Evolutionary conservation across 2,329 filamentous ascomycete species (phyloP), one percentile per base, ranked within the genome.

Genomic region (Cryphonectria parasitica): DNA sequence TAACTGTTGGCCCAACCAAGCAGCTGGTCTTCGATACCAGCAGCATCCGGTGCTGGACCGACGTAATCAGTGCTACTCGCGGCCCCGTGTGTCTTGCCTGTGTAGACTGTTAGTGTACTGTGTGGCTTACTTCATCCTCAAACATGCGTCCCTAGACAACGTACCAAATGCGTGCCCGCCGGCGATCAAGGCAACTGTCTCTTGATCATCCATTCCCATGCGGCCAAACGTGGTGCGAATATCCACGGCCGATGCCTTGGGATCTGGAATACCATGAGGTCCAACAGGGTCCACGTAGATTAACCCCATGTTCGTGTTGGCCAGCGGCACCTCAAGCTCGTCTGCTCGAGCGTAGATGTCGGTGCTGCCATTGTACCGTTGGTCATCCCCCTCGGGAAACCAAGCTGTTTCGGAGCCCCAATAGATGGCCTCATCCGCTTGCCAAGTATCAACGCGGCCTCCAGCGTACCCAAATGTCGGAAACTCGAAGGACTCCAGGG

Each of bases 271-370:
- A 72, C 89, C 91, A 75, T 94, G 89, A 39, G 92, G 92, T 10
- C 92, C 92, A 80, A 94, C 90, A 2, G 92, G 92, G 83, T 95
- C 94, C 72, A 94, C 91, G 79, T 95, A 95, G 79, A 95, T 94
- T 76, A 95, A 82, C 77, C 92, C 92, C 89, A 92, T 92, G 81
- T 92, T 88, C 41, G 89, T 84, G 60, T 91, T 89, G 10, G 84
- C 91, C 19, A 94, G 80, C 2, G 91, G 91, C 76, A 85, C 80
- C 81, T 94, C 91, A 7, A 93, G 86, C 25, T 91, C 61, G 31
- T 66, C 65, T 17, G 74, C 84, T 62, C 89, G 87, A n/a, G 82
- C 83, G 80, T 89, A 84, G 72, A 86, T 80, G 74, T 87, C 82
- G 17, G 77, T 82, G 73, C 79, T 75, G 52, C 80, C 78, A 71